These are phyloP conservation scores for Aspergillus tamarii DNA, from an alignment of 2,329 filamentous ascomycete species.

Conservation along the genomic window DNA sequence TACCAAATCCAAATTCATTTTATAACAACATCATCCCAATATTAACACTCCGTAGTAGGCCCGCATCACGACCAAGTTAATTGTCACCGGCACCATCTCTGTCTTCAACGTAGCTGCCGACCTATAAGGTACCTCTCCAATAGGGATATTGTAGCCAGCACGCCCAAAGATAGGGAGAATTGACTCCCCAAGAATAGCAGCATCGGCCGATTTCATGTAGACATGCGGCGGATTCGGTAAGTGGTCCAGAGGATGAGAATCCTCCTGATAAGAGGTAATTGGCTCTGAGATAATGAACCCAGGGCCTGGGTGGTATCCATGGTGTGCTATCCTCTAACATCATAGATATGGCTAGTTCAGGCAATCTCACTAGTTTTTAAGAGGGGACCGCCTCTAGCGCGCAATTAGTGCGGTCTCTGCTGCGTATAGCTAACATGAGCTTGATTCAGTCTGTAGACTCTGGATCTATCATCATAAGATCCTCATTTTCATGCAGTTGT, in stretches of 20 bases:
- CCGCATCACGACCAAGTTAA: neutral
- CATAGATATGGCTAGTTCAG: neutral
- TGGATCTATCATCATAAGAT: no score
- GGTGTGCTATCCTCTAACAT: neutral
- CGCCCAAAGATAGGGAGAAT: neutral
- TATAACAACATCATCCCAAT: neutral
- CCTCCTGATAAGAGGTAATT: neutral
- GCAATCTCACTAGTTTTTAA: no score
- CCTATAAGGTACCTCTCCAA: neutral
- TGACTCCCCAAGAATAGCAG: neutral
- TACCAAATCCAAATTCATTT: neutral
- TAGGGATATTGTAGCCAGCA: neutral
- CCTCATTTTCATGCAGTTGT: no score
- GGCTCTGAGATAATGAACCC: no score
- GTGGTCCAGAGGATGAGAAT: neutral
- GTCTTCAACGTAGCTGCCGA: neutral
- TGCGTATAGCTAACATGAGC: no score
- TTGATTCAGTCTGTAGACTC: neutral
- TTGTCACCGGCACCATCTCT: neutral
- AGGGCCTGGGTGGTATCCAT: neutral
- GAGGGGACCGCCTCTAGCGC: no score
- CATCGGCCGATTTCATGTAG: no score
- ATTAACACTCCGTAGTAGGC: neutral
- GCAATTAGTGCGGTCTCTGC: no score
- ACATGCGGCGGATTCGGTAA: neutral